Evolutionary conservation across 805 yeast genomes (phyloP).

Genomic region (Ogataea nitratoaversa): DNA sequence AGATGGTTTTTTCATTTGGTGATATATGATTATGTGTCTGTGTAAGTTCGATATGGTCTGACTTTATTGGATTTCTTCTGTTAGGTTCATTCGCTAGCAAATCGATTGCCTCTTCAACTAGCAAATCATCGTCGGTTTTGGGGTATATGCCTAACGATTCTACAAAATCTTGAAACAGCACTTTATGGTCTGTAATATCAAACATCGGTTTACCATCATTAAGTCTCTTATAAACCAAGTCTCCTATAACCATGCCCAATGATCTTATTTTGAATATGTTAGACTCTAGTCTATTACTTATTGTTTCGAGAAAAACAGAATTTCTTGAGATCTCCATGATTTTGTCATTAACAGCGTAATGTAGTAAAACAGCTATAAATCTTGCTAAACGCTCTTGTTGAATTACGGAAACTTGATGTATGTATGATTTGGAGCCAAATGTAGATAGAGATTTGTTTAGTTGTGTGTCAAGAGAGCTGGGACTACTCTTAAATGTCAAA

Average conservation of each 20-base stretch:
- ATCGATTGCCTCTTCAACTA: constrained; percentile 7
- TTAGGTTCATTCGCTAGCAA: background rate
- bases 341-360: constrained; percentile 19
- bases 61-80: no score
- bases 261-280: constrained; percentile 41
- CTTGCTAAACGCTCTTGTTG: constrained; percentile 48
- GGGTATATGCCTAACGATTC: constrained; percentile 1
- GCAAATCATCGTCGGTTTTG: background rate
- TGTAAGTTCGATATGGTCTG: no score
- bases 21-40: background rate
- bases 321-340: constrained; percentile 32
- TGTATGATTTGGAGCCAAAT: constrained; percentile 24
- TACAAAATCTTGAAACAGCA: constrained; percentile 14
- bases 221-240: constrained; percentile 35
- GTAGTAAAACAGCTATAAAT: constrained; percentile 37
- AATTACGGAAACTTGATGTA: constrained; percentile 31
- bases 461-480: background rate
- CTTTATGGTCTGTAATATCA: constrained; percentile 20
- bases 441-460: constrained; percentile 7
- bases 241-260: constrained; percentile 58
- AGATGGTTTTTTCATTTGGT: background rate
- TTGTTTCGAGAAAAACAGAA: constrained; percentile 40
- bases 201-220: constrained; percentile 32
- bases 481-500: background rate
- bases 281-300: constrained; percentile 54